Evolutionary conservation across 1,284 basidiomycete genomes (phyloP).

Genomic region (Fomes fomentarius): DNA sequence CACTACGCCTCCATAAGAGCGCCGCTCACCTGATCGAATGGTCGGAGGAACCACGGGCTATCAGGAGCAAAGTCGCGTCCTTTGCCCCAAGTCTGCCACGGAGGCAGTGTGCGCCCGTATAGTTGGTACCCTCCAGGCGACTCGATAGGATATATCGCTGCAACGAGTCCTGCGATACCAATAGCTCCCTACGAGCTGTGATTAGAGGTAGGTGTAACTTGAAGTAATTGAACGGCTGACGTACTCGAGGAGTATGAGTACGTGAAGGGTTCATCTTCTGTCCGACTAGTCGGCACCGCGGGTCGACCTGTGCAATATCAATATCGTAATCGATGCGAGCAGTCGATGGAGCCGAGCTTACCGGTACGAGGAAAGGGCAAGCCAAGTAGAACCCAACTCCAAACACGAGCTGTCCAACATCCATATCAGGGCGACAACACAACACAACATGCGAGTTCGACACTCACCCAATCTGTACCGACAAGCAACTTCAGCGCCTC

Average conservation of each 20-base stretch:
- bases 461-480: slow-evolving; percentile 50
- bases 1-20: neutral
- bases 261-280: slow-evolving; percentile 72
- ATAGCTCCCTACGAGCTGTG: slow-evolving; percentile 53
- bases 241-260: slow-evolving; percentile 61
- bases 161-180: slow-evolving; percentile 62
- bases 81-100: slow-evolving; percentile 66
- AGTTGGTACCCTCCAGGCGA: slow-evolving; percentile 71
- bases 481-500: slow-evolving; percentile 52
- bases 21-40: slow-evolving; percentile 62
- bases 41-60: slow-evolving; percentile 61
- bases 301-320: slow-evolving; percentile 51
- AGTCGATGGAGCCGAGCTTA: slow-evolving; percentile 30
- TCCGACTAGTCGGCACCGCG: slow-evolving; percentile 57
- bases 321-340: neutral
- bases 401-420: slow-evolving; percentile 60
- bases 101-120: slow-evolving; percentile 58
- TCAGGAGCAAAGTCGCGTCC: slow-evolving; percentile 49
- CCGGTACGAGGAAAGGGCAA: slow-evolving; percentile 63
- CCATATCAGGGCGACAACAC: no score
- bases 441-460: neutral
- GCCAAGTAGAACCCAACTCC: slow-evolving; percentile 66
- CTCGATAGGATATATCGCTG: slow-evolving; percentile 68
- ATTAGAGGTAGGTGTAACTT: slow-evolving; percentile 11
- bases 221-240: no score